A percentile compares a stretch with the other conserved stretches of the same genome.
Conservation (phyloP, 345 rosid genomes). For the Noccaea caerulescens region DNA sequence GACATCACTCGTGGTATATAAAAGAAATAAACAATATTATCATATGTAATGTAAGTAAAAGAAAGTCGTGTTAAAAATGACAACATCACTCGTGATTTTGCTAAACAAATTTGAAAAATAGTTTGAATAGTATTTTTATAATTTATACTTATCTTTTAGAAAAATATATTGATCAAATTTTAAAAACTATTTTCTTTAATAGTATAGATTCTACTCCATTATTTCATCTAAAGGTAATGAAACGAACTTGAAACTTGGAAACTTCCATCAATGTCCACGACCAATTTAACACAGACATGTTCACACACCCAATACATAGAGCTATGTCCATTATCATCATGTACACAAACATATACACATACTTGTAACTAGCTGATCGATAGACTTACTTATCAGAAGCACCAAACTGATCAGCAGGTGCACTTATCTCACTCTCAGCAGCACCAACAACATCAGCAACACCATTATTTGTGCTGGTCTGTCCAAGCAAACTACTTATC, state of each 20-base stretch:
- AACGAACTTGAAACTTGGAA: background rate
- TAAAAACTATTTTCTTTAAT: too few species aligned
- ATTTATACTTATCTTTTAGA: too few species aligned
- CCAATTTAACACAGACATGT: slow-evolving; percentile 26
- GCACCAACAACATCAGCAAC: background rate
- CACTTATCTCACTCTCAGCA: slow-evolving; percentile 41
- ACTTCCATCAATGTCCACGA: background rate
- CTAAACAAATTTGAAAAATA: too few species aligned
- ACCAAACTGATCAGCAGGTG: slow-evolving; percentile 39
- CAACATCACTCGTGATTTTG: too few species aligned
- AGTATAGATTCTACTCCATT: too few species aligned
- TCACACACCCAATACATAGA: slow-evolving; percentile 28
- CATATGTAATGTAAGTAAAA: too few species aligned
- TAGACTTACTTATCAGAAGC: slow-evolving; percentile 36
- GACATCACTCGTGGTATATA: background rate
- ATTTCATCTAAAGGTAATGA: too few species aligned
- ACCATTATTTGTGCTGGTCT: slow-evolving; percentile 40
- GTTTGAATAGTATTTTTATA: too few species aligned
- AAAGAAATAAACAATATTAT: background rate
- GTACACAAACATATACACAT: slow-evolving; percentile 23
- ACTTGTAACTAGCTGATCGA: slow-evolving; percentile 27
- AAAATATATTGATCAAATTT: too few species aligned
- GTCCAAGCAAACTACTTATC: slow-evolving; percentile 84
- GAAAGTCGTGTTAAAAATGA: too few species aligned
- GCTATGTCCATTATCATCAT: slow-evolving; percentile 33